Base-by-base conservation (phyloP, 2,329 filamentous ascomycete species). In the Claviceps cyperi region DNA sequence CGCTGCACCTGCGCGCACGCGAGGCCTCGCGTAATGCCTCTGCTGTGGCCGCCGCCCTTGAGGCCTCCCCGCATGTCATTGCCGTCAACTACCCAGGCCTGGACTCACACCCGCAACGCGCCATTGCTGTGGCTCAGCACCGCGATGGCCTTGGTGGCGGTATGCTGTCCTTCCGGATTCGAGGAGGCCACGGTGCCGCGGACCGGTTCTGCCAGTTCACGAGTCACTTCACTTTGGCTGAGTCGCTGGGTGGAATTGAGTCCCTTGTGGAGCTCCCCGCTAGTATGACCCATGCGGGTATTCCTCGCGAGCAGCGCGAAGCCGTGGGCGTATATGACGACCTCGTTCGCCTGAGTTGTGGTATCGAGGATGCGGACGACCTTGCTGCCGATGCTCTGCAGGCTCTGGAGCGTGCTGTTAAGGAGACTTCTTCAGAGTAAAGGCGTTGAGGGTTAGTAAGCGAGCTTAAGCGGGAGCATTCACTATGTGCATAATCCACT, bases 261-360 rank as follows among this genome's bases (percentile, higher is more conserved):
- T 86, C 80, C 61, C 74, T 98, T 54, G 83, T 90, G 58, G 92
- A 98, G 70, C 80, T 98, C 2, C 92, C 92, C 21, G 86, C 86
- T 60, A 86, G 82, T 69, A 98, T 98, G 92, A 98, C 92, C 17
- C 92, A 98, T 67, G 86, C 89, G 22, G 92, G 91, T 52, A 98
- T 98, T 57, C 92, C 92, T 47, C 80, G 78, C 64, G 89, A 89
- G 53, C 81, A 94, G 73, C 77, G 92, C 51, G 92, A 98, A 75
- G 84, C 83, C 3, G 89, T 92, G 1, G 92, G 92, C 53, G 89
- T 98, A 35, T 97, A 83, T 62, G 92, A 98, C 63, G 92, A 98
- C 66, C 77, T 98, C 7, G 86, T 98, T 32, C 79, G 92, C 56
- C 75, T 98, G 53, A 94, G 88, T 75, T 96, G 89, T 64, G 92